Conservation (phyloP, 257 asterid genomes). For the Gentiana macrophylla region DNA sequence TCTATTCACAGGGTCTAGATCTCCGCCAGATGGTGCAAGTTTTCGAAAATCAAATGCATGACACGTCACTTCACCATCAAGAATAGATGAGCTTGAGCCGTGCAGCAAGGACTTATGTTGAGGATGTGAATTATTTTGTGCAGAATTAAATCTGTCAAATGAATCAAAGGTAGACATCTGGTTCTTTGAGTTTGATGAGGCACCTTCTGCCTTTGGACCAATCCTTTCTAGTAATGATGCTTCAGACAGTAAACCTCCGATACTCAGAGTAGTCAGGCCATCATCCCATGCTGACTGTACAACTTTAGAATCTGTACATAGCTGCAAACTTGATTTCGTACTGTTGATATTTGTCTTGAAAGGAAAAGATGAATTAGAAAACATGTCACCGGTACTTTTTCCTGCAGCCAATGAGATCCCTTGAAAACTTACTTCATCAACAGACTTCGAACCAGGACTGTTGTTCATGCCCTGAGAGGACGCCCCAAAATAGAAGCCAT, state of each 20-base stretch:
- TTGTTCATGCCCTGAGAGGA: conserved; percentile 1
- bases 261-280: conserved; percentile 51
- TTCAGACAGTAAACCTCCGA: conserved; percentile 75
- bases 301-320: conserved; percentile 4
- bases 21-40: conserved; percentile 26
- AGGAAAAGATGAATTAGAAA: conserved; percentile 40
- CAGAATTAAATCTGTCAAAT: conserved; percentile 29
- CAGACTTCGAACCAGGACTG: conserved; percentile 7
- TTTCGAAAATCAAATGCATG: conserved; percentile 61
- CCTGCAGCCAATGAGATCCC: conserved; percentile 34
- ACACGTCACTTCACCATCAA: conserved; percentile 96
- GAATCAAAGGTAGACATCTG: conserved; percentile 24
- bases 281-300: conserved; percentile 46
- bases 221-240: conserved; percentile 47
- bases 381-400: conserved; percentile 42
- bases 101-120: conserved; percentile 26
- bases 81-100: conserved; percentile 46
- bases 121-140: conserved; percentile 24
- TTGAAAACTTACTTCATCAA: conserved; percentile 17
- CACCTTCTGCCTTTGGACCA: conserved; percentile 24
- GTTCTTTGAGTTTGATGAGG: conserved; percentile 24
- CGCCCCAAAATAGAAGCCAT: conserved; percentile 4
- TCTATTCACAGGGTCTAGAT: conserved; percentile 15
- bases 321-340: conserved; percentile 4
- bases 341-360: conserved; percentile 7